Evolutionary conservation across 192 early-diverging fungal species (phyloP).

Genomic region (Kappamyces sp.): DNA sequence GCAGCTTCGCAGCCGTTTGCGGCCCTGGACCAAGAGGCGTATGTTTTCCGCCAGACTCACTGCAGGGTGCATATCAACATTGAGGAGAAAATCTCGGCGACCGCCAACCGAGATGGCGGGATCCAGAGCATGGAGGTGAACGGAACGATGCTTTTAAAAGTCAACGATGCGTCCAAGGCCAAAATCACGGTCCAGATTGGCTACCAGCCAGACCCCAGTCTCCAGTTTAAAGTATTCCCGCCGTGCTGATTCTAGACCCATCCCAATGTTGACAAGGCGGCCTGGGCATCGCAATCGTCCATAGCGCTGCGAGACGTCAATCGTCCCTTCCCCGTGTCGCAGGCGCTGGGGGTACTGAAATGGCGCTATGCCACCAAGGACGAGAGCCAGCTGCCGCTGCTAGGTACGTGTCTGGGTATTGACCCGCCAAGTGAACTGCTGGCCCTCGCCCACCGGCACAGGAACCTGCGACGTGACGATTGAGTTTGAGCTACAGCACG

Average conservation of each 20-base stretch:
- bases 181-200: constrained; percentile 60
- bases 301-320: constrained; percentile 77
- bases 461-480: constrained; percentile 92
- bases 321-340: constrained; percentile 78
- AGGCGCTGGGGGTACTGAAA: constrained; percentile 77
- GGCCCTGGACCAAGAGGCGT: constrained; percentile 32
- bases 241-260: constrained; percentile 64
- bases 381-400: constrained; percentile 77
- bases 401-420: constrained; percentile 45
- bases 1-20: constrained; percentile 12
- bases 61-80: constrained; percentile 77
- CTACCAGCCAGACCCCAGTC: constrained; percentile 50
- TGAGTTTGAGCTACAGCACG: constrained; percentile 84
- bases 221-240: constrained; percentile 74
- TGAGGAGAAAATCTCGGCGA: constrained; percentile 80
- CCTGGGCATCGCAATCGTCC: constrained; percentile 63
- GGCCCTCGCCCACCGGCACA: constrained; percentile 85
- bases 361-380: constrained; percentile 82
- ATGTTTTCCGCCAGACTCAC: constrained; percentile 7
- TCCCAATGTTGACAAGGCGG: constrained; percentile 91
- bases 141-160: constrained; percentile 77
- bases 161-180: constrained; percentile 60
- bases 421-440: constrained; percentile 76
- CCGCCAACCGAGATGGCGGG: constrained; percentile 84
- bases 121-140: constrained; percentile 90